Base-by-base conservation (phyloP, 2,329 filamentous ascomycete species). In the Moelleriella libera region DNA sequence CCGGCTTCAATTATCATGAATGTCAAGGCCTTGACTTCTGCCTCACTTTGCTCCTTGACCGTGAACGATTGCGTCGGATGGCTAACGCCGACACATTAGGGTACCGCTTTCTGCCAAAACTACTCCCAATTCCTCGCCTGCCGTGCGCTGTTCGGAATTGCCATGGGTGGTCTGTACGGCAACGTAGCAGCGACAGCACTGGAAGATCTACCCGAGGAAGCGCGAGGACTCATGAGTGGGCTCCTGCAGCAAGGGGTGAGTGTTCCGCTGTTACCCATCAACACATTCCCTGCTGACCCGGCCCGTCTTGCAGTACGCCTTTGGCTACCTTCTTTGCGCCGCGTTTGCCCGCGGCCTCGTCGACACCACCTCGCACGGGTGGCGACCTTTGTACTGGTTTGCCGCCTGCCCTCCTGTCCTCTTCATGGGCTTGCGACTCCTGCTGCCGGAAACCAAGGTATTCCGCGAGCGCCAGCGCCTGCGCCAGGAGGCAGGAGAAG, bases 361-460 rank as follows among this genome's bases (percentile, higher is more conserved):
- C 45, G 68, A 85, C 62, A 92, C 87, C 1, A 90, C 87, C 0
- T 63, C 78, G 1, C 82, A 94, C 59, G 80, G 75, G 46, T 95
- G 88, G 88, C 74, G 88, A 6, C 86, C 88, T 0, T 70, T 94
- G 0, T 94, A 82, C 70, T 95, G 88, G 88, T 94, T 94, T 62
- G 88, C 82, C 10, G 86, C 88, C 5, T 76, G 82, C 39, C 85
- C 86, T 0, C 88, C 88, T 0, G 73, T 88, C 2, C 63, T 94
- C 32, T 83, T 94, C 64, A 94, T 94, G 58, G 58, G 80, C 47
- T 88, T 85, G 70, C 82, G 88, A 34, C 68, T 90, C 28, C 78
- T 75, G 60, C 72, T 95, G 1, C 84, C 85, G 5, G 88, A 95
- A 67, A 94, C 88, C 0, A 67, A 83, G 43, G 75, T 80, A 1